Base-by-base conservation (phyloP, 345 rosid species). In the Euphorbia pulcherrima region DNA sequence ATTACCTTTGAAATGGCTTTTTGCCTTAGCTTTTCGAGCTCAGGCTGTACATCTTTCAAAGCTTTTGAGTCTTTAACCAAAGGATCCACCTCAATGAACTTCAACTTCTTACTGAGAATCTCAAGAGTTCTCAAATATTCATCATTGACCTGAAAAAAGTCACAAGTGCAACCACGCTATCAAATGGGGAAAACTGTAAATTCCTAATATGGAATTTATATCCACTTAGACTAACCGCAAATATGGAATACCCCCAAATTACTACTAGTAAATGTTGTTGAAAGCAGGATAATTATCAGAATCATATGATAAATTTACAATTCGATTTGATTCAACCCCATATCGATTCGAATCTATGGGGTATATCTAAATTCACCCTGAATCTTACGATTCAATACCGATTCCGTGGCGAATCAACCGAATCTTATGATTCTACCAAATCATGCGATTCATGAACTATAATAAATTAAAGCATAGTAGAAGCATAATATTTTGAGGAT, bases 11-110 rank as follows among this genome's bases (percentile, higher is more conserved):
- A 83, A 77, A 94, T 88, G 63, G 97, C 96, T 81, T 89, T 94
- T 75, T 91, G 97, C 71, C 97, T 81, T 37, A 94, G 90, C 82
- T 89, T 91, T 81, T 91, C 97, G 68, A 94, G 97, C 83, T 94
- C 99, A 21, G 97, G 99, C 62, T 89, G 92, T 70, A 94, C 97
- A 77, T 94, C 99, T 81, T 86, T 94, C 51, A 94, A 84, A 51
- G 97, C 95, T 81, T 89, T 91, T 61, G 99, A 87, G 65, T 83
- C 80, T 77, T 84, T 94, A 56, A 87, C 89, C 80, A 84, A 84
- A 23, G 80, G 79, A 83, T 94, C 97, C 68, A 73, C 87, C 72
- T 87, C 92, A 68, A 86, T 83, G 72, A 83, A 90, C 83, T 89
- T 91, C 79, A 94, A 79, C 83, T 94, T 94, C 88, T 87, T 88